Evolutionary conservation across 768 basidiomycete genomes (phyloP).

Genomic region (Trametes coccinea): DNA sequence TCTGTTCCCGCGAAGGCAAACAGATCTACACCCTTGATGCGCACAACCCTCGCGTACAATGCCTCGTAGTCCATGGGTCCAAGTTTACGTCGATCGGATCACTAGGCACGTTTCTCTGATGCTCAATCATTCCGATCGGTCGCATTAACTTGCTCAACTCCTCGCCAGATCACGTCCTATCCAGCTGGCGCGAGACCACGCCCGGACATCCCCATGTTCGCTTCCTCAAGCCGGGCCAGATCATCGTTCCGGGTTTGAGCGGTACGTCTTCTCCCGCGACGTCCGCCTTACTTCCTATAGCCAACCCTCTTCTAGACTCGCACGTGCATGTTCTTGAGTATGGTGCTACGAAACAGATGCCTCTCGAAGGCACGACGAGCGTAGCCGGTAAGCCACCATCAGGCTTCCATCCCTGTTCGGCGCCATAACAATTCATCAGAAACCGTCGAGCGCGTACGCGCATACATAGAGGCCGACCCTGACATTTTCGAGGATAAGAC

Average conservation of each 20-base stretch:
- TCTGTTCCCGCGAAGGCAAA: constrained; percentile 57
- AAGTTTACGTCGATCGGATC: constrained; percentile 56
- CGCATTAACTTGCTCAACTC: constrained; percentile 3
- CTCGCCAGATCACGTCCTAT: constrained; percentile 43
- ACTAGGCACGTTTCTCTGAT: constrained; percentile 45
- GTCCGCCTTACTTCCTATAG: not conserved
- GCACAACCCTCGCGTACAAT: constrained; percentile 52
- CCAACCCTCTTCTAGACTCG: constrained; percentile 51
- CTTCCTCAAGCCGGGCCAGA: constrained; percentile 54
- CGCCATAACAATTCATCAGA: constrained; percentile 40
- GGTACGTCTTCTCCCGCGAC: constrained; percentile 43
- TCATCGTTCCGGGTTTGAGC: constrained; percentile 71
- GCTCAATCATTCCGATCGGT: constrained; percentile 24
- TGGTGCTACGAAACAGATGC: constrained; percentile 63
- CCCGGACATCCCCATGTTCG: constrained; percentile 33
- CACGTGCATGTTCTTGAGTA: constrained; percentile 81
- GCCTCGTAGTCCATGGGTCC: constrained; percentile 56
- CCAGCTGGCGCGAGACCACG: constrained; percentile 36
- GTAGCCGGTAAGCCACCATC: constrained; percentile 47
- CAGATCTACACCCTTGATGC: constrained; percentile 71
- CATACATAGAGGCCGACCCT: constrained; percentile 59
- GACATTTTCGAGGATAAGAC: constrained; percentile 57
- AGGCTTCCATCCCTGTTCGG: not conserved
- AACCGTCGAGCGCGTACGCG: constrained; percentile 59
- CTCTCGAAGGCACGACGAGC: constrained; percentile 61